Conservation (phyloP, 805 yeast genomes). For the Priceomyces fermenticarens region DNA sequence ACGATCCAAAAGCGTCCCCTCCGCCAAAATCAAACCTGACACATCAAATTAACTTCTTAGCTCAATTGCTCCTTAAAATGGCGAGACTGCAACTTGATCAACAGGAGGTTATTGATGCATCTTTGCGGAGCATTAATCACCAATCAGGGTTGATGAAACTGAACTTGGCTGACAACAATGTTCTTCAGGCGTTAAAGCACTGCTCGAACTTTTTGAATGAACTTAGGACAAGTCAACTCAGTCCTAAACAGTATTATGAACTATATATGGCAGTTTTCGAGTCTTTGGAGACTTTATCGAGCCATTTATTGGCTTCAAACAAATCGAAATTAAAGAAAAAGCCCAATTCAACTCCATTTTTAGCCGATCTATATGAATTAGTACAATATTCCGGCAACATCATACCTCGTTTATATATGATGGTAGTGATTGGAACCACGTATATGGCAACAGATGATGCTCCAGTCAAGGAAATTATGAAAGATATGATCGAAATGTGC, state of each 20-base stretch:
- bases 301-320: constrained; percentile 64
- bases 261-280: constrained; percentile 82
- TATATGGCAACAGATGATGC: constrained; percentile 76
- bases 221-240: constrained; percentile 66
- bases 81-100: constrained; percentile 7
- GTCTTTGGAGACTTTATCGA: constrained; percentile 66
- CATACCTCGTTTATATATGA: constrained; percentile 84
- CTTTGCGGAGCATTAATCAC: constrained; percentile 50
- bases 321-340: constrained; percentile 54
- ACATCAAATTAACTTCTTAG: not conserved
- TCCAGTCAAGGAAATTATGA: constrained; percentile 81
- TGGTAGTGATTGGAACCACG: constrained; percentile 93
- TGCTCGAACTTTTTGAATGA: constrained; percentile 81
- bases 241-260: constrained; percentile 93
- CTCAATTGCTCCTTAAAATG: constrained; percentile 5
- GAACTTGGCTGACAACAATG: constrained; percentile 59
- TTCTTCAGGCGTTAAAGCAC: constrained; percentile 86
- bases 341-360: constrained; percentile 32
- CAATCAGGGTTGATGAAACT: constrained; percentile 76
- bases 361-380: constrained; percentile 88
- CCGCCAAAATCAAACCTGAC: not conserved
- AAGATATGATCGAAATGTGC: constrained; percentile 97
- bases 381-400: constrained; percentile 96
- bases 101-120: constrained; percentile 19
- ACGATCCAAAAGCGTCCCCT: not conserved